Evolutionary conservation across 495 filamentous ascomycete genomes (phyloP).

Genomic region (Elaphomyces granulatus): DNA sequence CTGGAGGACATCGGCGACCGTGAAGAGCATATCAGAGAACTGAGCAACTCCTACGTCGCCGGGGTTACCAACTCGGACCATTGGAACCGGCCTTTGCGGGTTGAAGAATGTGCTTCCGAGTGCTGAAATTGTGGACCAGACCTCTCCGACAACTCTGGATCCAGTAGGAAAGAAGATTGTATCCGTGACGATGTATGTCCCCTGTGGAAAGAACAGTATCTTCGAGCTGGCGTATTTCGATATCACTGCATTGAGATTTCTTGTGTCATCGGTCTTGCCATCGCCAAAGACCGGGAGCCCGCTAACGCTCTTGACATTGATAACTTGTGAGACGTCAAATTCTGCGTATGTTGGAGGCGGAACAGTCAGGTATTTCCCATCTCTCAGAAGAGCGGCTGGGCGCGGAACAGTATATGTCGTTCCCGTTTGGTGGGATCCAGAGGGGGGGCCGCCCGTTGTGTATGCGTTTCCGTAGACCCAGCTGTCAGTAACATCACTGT

Average conservation of each 20-base stretch:
- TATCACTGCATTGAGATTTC: constrained; percentile 37
- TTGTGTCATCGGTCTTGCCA: constrained; percentile 30
- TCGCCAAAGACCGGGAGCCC: constrained; percentile 25
- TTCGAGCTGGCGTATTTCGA: constrained; percentile 33
- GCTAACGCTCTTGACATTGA: constrained; percentile 36
- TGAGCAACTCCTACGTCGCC: constrained; percentile 43
- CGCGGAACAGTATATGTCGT: constrained; percentile 12
- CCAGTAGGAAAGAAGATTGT: constrained; percentile 42
- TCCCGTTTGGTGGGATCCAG: too few relatives aligned
- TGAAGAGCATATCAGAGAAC: constrained; percentile 43
- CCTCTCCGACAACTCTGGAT: constrained; percentile 42
- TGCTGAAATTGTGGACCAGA: constrained; percentile 30
- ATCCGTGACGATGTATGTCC: constrained; percentile 43
- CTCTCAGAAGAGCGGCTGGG: constrained; percentile 12
- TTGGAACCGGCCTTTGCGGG: constrained; percentile 31
- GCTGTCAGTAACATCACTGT: constrained; percentile 13
- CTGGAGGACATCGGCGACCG: constrained; percentile 34
- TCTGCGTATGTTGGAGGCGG: constrained; percentile 39
- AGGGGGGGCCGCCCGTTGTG: too few relatives aligned
- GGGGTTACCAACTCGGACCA: constrained; percentile 42
- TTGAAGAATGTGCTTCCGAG: constrained; percentile 39
- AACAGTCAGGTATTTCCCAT: constrained; percentile 18
- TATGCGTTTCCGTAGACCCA: constrained; percentile 22
- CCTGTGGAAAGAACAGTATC: constrained; percentile 45
- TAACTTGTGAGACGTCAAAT: constrained; percentile 21